These are phyloP conservation scores for Liquidambar formosana DNA, from an alignment of 164 flowering plant genomes.

Conservation along the genomic window DNA sequence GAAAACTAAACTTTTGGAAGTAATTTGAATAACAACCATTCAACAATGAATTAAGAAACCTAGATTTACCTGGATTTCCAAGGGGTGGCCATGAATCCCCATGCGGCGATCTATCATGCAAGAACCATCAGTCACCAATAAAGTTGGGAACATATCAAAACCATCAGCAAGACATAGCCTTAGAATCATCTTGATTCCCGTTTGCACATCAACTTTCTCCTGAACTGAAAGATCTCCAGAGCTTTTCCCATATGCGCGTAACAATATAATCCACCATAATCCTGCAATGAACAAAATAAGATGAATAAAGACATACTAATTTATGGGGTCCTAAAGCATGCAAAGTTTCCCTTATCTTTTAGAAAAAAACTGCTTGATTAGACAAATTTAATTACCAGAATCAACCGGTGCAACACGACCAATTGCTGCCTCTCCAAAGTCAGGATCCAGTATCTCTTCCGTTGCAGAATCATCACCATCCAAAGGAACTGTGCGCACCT, in stretches of 20 bases:
- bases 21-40: neutral
- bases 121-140: constrained; percentile 65
- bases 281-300: constrained; percentile 29
- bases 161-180: constrained; percentile 63
- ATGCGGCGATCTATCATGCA: constrained; percentile 72
- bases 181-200: constrained; percentile 63
- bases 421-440: constrained; percentile 74
- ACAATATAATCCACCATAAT: constrained; percentile 65
- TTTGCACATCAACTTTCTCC: constrained; percentile 65
- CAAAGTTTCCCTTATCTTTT: neutral
- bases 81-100: constrained; percentile 74
- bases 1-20: neutral
- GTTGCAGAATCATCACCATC: constrained; percentile 57
- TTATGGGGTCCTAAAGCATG: neutral
- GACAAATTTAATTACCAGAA: constrained; percentile 37
- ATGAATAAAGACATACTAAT: neutral
- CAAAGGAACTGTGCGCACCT: constrained; percentile 57
- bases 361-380: neutral
- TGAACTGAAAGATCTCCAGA: constrained; percentile 58
- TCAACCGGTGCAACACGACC: constrained; percentile 74
- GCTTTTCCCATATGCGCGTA: constrained; percentile 60
- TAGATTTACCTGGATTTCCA: constrained; percentile 52
- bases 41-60: neutral
- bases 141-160: constrained; percentile 67
- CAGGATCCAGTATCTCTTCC: constrained; percentile 66